These are phyloP conservation scores for Neoboletus brunneissimus DNA, from an alignment of 768 basidiomycete species.

Conservation along the genomic window DNA sequence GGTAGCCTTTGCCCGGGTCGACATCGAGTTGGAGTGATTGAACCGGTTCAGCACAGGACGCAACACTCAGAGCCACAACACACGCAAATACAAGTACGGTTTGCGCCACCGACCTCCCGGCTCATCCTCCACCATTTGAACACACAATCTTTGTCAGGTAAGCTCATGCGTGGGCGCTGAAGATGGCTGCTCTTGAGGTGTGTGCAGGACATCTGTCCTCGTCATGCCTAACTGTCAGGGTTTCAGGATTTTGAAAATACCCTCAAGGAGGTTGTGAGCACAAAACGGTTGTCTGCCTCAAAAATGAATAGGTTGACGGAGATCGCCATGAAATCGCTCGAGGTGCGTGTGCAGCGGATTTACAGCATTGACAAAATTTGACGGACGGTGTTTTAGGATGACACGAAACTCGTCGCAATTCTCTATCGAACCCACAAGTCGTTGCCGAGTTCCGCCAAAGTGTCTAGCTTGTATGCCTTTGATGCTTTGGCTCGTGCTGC, in stretches of 20 bases:
- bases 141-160: constrained; percentile 10
- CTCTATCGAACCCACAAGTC: constrained; percentile 89
- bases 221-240: constrained; percentile 6
- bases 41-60: constrained; percentile 15
- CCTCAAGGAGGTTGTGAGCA: constrained; percentile 77
- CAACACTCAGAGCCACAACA: constrained; percentile 30
- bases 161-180: constrained; percentile 20
- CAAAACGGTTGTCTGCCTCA: constrained; percentile 82
- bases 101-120: constrained; percentile 14
- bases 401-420: constrained; percentile 83
- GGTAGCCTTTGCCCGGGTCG: constrained; percentile 69
- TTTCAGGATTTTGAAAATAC: constrained; percentile 75
- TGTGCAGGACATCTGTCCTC: background rate
- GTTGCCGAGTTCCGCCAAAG: constrained; percentile 63
- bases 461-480: constrained; percentile 89
- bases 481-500: constrained; percentile 91
- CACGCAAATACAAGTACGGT: constrained; percentile 36
- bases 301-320: constrained; percentile 79
- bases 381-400: constrained; percentile 49
- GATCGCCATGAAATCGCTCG: constrained; percentile 71
- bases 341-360: constrained; percentile 46
- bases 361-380: background rate
- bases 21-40: constrained; percentile 41
- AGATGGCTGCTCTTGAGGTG: constrained; percentile 46
- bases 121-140: constrained; percentile 12